These are phyloP conservation scores for Pulveroboletus sp. DNA, from an alignment of 768 basidiomycete genomes.

Conservation along the genomic window DNA sequence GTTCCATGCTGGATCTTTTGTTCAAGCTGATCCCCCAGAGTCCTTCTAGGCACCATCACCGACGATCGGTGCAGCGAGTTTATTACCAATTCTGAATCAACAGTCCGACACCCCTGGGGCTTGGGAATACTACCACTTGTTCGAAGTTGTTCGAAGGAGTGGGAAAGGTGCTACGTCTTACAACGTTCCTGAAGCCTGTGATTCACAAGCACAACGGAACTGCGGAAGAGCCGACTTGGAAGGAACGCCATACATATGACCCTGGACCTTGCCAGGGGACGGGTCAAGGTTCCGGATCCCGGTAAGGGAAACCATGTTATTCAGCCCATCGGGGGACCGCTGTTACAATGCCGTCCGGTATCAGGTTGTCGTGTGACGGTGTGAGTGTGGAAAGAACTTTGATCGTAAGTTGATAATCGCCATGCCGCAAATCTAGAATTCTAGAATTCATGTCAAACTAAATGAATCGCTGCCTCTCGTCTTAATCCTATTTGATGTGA, in stretches of 20 bases:
- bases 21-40: background rate
- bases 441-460: background rate
- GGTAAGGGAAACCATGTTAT: background rate
- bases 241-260: background rate
- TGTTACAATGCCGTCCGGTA: background rate
- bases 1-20: too few species aligned
- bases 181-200: background rate
- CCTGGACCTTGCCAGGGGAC: too few species aligned
- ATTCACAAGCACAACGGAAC: background rate
- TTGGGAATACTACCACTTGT: background rate
- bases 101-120: too few species aligned
- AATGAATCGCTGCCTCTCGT: background rate
- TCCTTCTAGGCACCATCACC: background rate
- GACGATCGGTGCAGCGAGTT: background rate
- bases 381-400: background rate
- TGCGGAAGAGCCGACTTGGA: background rate
- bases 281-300: background rate
- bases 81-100: background rate
- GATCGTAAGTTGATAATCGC: background rate
- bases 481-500: background rate
- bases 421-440: too few species aligned
- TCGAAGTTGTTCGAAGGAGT: too few species aligned
- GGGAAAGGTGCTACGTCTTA: background rate
- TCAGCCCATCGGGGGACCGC: too few species aligned
- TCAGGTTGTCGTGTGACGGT: slow-evolving; percentile 2